Evolutionary conservation across 2,329 filamentous ascomycete species (phyloP), one percentile per base, ranked within the genome.

Genomic region (Colletotrichum salicis): DNA sequence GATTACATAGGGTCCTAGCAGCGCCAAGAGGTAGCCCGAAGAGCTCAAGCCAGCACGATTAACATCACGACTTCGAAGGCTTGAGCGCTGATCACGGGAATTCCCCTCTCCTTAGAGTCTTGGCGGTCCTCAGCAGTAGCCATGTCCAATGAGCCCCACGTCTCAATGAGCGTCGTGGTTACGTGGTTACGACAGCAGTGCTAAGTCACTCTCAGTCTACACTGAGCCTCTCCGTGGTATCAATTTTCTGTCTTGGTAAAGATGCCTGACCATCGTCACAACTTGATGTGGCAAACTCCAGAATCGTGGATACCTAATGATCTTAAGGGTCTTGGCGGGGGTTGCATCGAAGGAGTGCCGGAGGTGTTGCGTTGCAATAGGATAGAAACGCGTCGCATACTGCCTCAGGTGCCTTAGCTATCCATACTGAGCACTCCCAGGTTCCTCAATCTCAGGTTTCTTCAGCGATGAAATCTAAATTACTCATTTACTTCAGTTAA

Each of bases 191-290:
- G 62, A 66, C 55, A 41, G 13, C 12, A n/a, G 24, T 60, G 24
- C 63, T 41, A 22, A 56, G 67, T 56, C 56, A 61, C 67, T 41
- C 63, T 65, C 31, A 33, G 37, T 41, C 37, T 15, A 13, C 15
- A 41, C 37, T 41, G 37, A 59, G 19, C 13, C 29, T n/a, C 19
- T 8, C 6, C 3, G 35, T 35, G 27, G 22, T 31, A 29, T 48
- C 15, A 11, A 29, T 55, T 35, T 41, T 8, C 11, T 29, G 8
- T 12, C 3, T 37, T 31, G 13, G 10, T n/a, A 35, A 29, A 51
- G 37, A 27, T 27, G 37, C n/a, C 37, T 52, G 61, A 31, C 35
- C 35, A 60, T 45, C 19, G 7, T 11, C 10, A 27, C 22, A 13
- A 27, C 19, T 24, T 19, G 8, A 37, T 19, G 61, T 19, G 15